These are phyloP conservation scores for Sicyos edulis DNA, from an alignment of 306 rosid genomes.

Conservation along the genomic window DNA sequence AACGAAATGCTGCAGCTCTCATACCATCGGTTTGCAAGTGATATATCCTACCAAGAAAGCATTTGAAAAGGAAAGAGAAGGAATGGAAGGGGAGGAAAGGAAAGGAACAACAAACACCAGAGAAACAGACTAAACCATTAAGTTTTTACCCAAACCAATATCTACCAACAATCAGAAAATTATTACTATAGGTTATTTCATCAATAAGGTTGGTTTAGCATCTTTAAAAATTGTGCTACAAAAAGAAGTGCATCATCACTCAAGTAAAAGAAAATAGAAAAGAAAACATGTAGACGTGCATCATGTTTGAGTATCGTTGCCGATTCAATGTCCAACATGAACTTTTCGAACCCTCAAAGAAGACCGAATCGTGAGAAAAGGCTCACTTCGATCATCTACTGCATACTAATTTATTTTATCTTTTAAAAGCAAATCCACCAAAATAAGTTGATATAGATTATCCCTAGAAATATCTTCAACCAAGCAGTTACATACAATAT, in stretches of 20 bases:
- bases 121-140: background rate
- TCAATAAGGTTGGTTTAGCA: background rate
- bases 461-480: too few relatives aligned
- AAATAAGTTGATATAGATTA: too few relatives aligned
- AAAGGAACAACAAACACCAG: background rate
- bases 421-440: background rate
- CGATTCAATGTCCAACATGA: too few relatives aligned
- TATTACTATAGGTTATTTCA: background rate
- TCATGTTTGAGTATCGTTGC: too few relatives aligned
- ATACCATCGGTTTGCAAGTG: constrained; percentile 40
- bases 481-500: too few relatives aligned
- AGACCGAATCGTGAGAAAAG: background rate
- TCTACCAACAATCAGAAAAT: background rate
- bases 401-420: background rate
- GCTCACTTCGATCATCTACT: background rate
- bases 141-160: background rate
- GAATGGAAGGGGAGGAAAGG: background rate
- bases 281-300: too few relatives aligned
- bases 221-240: background rate
- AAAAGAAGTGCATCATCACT: background rate
- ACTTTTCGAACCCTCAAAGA: background rate
- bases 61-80: background rate
- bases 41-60: constrained; percentile 30
- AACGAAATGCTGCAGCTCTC: constrained; percentile 40
- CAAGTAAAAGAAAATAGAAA: too few relatives aligned